These are phyloP conservation scores for Cyanidiococcus yangmingshanensis DNA, from an alignment of 23 red algal species.

Conservation along the genomic window DNA sequence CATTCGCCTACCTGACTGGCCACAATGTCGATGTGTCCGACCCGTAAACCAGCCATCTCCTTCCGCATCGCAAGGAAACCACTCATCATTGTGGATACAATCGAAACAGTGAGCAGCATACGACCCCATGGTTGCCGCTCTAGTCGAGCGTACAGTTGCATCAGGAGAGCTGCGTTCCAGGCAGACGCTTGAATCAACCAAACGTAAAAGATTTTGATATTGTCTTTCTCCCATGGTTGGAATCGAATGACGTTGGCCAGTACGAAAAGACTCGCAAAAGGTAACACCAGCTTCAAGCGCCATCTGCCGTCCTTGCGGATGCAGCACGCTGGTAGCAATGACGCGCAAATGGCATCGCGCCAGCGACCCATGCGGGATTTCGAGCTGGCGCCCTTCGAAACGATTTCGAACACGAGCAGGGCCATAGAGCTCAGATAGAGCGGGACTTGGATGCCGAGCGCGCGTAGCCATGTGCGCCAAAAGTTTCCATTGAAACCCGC, in stretches of 20 bases:
- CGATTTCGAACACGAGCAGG: not conserved
- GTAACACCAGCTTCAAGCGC: not conserved
- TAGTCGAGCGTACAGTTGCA: not conserved
- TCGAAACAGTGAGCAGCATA: not conserved
- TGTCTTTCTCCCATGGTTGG: not conserved
- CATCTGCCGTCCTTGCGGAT: not conserved
- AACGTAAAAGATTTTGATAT: not conserved
- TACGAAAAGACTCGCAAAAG: not conserved
- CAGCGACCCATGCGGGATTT: not conserved
- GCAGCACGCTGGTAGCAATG: not conserved
- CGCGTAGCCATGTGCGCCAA: not conserved
- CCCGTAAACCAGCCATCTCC: not conserved
- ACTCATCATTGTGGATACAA: not conserved
- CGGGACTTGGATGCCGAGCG: not conserved
- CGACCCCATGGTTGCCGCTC: not conserved
- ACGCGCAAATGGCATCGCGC: not conserved
- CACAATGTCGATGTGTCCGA: not conserved
- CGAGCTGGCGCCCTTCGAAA: not conserved
- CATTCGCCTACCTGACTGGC: not conserved
- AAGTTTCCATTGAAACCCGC: not conserved
- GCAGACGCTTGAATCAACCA: not conserved
- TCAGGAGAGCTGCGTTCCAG: not conserved
- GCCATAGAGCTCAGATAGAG: not conserved
- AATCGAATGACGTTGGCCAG: not conserved
- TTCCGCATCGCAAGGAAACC: not conserved